Evolutionary conservation across 768 basidiomycete species (phyloP).

Genomic region (Pleurotus tuber-regium): DNA sequence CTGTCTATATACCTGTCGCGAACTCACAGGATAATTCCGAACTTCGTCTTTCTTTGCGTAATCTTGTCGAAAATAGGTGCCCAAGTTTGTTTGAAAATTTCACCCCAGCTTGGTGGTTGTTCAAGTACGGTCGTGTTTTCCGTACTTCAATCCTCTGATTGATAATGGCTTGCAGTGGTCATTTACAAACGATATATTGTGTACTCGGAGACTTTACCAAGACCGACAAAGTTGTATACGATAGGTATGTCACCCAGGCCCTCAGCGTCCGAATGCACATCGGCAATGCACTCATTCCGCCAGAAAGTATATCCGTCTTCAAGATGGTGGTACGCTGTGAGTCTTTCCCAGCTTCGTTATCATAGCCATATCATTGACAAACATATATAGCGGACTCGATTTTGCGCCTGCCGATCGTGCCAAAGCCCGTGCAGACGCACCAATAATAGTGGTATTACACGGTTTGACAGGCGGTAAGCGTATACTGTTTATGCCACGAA

Average conservation of each 20-base stretch:
- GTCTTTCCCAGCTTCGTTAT: constrained; percentile 17
- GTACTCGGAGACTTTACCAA: constrained; percentile 61
- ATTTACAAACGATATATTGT: constrained; percentile 61
- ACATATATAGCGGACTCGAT: constrained; percentile 54
- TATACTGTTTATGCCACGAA: constrained; percentile 3
- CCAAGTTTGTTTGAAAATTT: constrained; percentile 41
- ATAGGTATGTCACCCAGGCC: constrained; percentile 35
- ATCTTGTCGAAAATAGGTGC: constrained; percentile 39
- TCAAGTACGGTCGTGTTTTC: constrained; percentile 32
- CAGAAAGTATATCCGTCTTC: constrained; percentile 47
- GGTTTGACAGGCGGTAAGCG: constrained; percentile 50
- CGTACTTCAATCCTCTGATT: background rate
- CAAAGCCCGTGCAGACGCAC: constrained; percentile 36
- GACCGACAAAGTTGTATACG: constrained; percentile 52
- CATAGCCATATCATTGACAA: background rate
- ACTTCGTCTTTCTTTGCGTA: constrained; percentile 33
- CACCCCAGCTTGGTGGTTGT: constrained; percentile 48
- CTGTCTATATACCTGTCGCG: constrained; percentile 32
- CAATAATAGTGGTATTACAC: constrained; percentile 57
- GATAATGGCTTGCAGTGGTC: constrained; percentile 40
- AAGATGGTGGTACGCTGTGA: constrained; percentile 68
- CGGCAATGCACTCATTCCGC: background rate
- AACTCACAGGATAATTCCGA: constrained; percentile 27
- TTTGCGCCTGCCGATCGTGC: constrained; percentile 50
- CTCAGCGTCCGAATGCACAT: background rate